phyloP scores from a whole-genome alignment of 805 yeast species.

The Saccharomyces paradoxus region DNA sequence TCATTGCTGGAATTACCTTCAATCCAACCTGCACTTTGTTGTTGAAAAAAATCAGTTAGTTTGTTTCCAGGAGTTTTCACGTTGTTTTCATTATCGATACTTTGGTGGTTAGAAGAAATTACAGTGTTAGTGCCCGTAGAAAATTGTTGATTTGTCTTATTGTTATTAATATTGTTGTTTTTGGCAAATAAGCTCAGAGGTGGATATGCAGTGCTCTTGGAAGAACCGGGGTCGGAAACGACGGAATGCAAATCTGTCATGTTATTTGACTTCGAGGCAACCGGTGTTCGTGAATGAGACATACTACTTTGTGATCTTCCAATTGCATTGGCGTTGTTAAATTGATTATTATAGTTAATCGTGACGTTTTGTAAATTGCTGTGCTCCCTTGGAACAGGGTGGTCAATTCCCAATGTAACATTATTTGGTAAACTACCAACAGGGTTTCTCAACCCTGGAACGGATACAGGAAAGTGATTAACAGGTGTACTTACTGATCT shows the following conservation, averaged over 20 bases:
- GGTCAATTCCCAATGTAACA: neutral
- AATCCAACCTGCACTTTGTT: conserved; percentile 79
- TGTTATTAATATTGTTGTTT: neutral
- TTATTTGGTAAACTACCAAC: neutral
- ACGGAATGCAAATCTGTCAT: neutral
- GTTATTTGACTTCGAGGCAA: neutral
- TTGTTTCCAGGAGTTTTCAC: conserved; percentile 1
- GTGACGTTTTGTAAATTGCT: neutral
- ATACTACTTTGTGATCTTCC: neutral
- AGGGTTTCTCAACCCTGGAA: neutral
- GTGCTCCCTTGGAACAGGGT: neutral
- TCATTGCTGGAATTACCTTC: conserved; percentile 58
- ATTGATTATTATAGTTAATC: neutral
- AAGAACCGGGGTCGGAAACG: neutral
- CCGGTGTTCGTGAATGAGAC: neutral
- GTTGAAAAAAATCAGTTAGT: conserved; percentile 60
- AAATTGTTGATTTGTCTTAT: conserved; percentile 2
- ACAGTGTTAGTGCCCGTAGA: neutral
- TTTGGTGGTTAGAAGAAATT: neutral
- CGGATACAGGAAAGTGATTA: neutral
- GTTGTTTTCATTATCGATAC: neutral
- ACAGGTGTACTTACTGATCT: neutral
- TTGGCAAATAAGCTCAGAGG: neutral
- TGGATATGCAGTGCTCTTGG: neutral
- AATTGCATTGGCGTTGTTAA: neutral